phyloP scores from a whole-genome alignment of 2,329 filamentous ascomycete genomes.

The Penicillium sp. region DNA sequence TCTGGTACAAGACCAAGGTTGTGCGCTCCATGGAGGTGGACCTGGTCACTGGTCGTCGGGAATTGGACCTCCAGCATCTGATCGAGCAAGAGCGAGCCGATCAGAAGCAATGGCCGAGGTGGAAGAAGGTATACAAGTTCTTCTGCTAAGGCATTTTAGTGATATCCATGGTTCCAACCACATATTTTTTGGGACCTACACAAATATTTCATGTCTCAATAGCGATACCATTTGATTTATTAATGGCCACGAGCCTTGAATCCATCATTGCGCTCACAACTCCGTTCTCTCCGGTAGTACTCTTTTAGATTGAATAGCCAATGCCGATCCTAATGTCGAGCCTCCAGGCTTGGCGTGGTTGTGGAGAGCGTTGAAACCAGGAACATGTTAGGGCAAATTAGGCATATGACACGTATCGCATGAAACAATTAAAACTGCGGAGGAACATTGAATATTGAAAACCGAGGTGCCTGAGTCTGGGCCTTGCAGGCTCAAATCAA shows the following conservation, averaged over 20 bases:
- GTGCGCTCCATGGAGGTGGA: constrained; percentile 77
- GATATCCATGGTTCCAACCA: too few species aligned
- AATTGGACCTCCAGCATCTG: constrained; percentile 78
- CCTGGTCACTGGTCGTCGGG: constrained; percentile 78
- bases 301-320: not conserved
- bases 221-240: constrained; percentile 1
- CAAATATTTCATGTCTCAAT: not conserved
- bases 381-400: not conserved
- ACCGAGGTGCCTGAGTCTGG: not conserved
- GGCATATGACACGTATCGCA: not conserved
- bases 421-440: not conserved
- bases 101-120: constrained; percentile 67
- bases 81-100: constrained; percentile 80
- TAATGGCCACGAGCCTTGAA: not conserved
- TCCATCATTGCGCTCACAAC: too few species aligned
- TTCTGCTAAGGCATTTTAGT: constrained; percentile 57
- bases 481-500: not conserved
- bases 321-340: constrained; percentile 10
- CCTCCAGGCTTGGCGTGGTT: constrained; percentile 27
- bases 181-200: too few species aligned
- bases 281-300: too few species aligned
- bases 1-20: constrained; percentile 69
- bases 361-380: constrained; percentile 12
- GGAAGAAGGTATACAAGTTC: constrained; percentile 75
- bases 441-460: not conserved